Evolutionary conservation across 2,329 filamentous ascomycete genomes (phyloP).

Genomic region (Diaporthe sp.): DNA sequence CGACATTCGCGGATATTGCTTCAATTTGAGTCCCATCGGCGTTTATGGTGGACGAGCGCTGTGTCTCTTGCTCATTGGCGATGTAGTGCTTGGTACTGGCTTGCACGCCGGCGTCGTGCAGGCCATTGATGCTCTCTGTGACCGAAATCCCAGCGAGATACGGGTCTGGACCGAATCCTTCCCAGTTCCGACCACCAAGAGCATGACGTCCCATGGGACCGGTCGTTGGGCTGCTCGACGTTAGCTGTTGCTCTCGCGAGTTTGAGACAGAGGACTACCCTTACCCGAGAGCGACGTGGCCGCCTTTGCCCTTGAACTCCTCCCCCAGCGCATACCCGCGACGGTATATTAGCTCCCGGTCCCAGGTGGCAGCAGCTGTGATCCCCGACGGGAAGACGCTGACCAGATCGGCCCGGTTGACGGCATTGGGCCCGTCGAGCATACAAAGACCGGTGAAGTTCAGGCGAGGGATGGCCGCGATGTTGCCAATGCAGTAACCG

Average conservation of each 20-base stretch:
- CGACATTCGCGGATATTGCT: constrained; percentile 67
- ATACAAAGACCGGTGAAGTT: constrained; percentile 16
- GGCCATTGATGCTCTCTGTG: constrained; percentile 71
- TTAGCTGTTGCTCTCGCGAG: constrained; percentile 53
- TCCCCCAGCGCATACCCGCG: constrained; percentile 78
- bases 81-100: constrained; percentile 73
- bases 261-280: background rate
- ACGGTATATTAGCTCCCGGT: constrained; percentile 78
- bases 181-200: constrained; percentile 80
- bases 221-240: constrained; percentile 66
- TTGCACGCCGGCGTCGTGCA: constrained; percentile 66
- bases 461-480: background rate
- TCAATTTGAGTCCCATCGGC: background rate
- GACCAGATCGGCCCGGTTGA: constrained; percentile 50
- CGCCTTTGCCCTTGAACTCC: constrained; percentile 78
- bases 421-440: constrained; percentile 7
- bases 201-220: constrained; percentile 5
- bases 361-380: constrained; percentile 85
- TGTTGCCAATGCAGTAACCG: constrained; percentile 9
- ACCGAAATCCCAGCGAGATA: constrained; percentile 77
- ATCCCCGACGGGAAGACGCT: constrained; percentile 86
- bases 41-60: constrained; percentile 58
- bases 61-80: constrained; percentile 78
- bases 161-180: constrained; percentile 84
- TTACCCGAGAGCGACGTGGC: constrained; percentile 78